Base-by-base conservation (phyloP, 495 filamentous ascomycete genomes). In the Daldinia loculata region DNA sequence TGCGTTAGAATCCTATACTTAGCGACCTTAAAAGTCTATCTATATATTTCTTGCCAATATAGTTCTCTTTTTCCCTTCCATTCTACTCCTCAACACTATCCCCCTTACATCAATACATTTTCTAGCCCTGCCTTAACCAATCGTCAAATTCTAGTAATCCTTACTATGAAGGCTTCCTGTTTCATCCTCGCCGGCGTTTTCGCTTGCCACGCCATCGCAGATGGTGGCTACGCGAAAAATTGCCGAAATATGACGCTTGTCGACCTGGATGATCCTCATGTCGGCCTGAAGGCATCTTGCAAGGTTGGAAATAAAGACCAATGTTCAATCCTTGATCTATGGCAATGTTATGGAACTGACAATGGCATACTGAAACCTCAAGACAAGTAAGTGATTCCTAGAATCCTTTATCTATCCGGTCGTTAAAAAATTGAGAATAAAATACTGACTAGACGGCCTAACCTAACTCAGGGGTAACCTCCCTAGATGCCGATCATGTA, bases 321-420 rank as follows among this genome's bases (percentile, higher is more conserved):
- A 34, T 68, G 65, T 6, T 61, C 36, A 29, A 57, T 62, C 41
- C 50, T 68, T 9, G 15, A 56, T n/a, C 39, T 67, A 1, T n/a
- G 61, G n/a, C 9, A 29, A 6, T 67, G 65, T 8, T 67, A 67
- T 17, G 29, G 57, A 19, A 36, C 17, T 0, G 36, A 43, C 3
- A 7, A 22, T 12, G 34, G 34, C 14, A 1, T 5, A 0, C 4
- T 63, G 6, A 56, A 43, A 4, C 34, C 48, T 9, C 9, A 32
- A 24, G 36, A 64, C 9, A 27, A n/a, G 61, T 64, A 64, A 64
- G 61, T 0, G 0, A n/a, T 17, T 32, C 15, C 0, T 0, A 50
- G n/a, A 9, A 7, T 5, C 12, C n/a, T n/a, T n/a, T n/a, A n/a
- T n/a, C n/a, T n/a, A n/a, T n/a, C n/a, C n/a, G n/a, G n/a, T n/a